Evolutionary conservation across 2,329 filamentous ascomycete species (phyloP), one percentile per base, ranked within the genome.

Genomic region (Magnaporthiopsis rhizophila): DNA sequence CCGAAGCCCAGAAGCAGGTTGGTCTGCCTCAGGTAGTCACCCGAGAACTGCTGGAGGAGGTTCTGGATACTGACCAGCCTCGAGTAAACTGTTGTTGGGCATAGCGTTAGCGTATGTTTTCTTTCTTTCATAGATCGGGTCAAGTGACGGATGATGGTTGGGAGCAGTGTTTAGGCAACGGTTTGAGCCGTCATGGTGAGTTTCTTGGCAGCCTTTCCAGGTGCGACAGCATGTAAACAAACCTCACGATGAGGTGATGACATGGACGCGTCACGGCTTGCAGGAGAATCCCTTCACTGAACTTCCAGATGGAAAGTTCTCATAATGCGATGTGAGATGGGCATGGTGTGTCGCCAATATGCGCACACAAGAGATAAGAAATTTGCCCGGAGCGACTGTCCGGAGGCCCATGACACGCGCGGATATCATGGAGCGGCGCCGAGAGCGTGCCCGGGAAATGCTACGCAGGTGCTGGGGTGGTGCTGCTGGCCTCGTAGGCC

Each of bases 21-120:
- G 70, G 90, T 92, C 81, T 97, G 92, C 73, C 91, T 89, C 72
- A 96, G 86, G 78, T 96, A 97, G 70, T 93, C 91, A 71, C 86
- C 84, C 68, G 90, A 89, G 71, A 96, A 88, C 65, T 88, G 88
- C 72, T 90, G 88, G 73, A 97, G 87, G 57, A 92, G 85, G 66
- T 88, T 86, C 72, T 93, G 86, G 62, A 97, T 30, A 30, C 89
- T 90, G 68, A 89, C 86, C 68, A 96, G 87, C 64, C 91, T 86
- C 72, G 90, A 83, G 70, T 91, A 86, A 69, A 94, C 87, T 62
- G 34, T 28, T 12, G 6, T 2, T 24, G 6, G n/a, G 8, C 18
- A 24, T 15, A 3, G 12, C 9, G 26, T 58, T 58, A 58, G 56
- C 13, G 21, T 58, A 13, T 57, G 53, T 30, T 30, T 30, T 30